Base-by-base conservation (phyloP, 2,329 filamentous ascomycete genomes). In the Fusarium coicis region DNA sequence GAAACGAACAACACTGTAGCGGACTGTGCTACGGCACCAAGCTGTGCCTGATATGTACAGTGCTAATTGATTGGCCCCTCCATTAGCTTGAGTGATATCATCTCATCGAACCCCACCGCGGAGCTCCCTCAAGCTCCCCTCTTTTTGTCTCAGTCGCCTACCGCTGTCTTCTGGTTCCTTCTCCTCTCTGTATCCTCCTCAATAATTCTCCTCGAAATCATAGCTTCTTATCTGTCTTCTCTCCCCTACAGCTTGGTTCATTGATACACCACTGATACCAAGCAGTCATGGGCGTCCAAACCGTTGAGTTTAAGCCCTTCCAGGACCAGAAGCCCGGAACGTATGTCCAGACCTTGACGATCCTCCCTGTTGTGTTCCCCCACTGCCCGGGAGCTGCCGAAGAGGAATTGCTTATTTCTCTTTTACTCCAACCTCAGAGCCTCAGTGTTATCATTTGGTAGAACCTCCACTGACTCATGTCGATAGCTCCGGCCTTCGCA, bases 261-360 rank as follows among this genome's bases (percentile, higher is more conserved):
- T 64, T 34, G 43, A 37, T 50, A 67, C 52, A 40, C 36, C 42
- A 43, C 36, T 61, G 53, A 57, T 54, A 68, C 59, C 40, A 28
- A 42, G 18, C 65, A 65, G 88, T 74, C 80, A 96, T 97, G 94
- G 85, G 85, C 75, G 81, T 87, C 84, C 89, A 93, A 84, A 94
- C 92, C 61, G 93, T 98, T 80, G 89, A 93, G 77, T 91, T 97
- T 83, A 91, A 91, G 83, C 90, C 95, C 68, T 98, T 96, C 85
- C 89, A 92, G 74, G 96, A 98, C 89, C 96, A 99, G 90, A 99
- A 99, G 89, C 95, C 96, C 74, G 96, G 96, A 90, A 98, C 96
- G 96, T 98, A 91, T 85, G 96, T 95, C 74, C 71, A 70, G 43
- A 53, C 56, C 42, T 59, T 55, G 57, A 58, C 42, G 50, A 59